phyloP scores from a whole-genome alignment of 1,284 basidiomycete species.

The Papiliotrema terrestris region DNA sequence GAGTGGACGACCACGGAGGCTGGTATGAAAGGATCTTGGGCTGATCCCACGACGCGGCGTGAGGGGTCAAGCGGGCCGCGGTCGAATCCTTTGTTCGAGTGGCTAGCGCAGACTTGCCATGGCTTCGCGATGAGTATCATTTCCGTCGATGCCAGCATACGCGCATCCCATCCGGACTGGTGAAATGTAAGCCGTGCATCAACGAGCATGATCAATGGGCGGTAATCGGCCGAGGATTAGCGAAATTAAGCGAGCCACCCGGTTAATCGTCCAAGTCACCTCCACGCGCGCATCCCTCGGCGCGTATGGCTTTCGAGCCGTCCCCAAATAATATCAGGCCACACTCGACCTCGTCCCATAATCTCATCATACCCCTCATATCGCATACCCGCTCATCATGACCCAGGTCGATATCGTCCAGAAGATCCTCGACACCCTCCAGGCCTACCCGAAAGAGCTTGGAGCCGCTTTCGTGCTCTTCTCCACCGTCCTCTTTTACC shows the following conservation, averaged over 20 bases:
- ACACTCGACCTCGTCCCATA: background rate
- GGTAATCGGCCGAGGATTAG: too few relatives aligned
- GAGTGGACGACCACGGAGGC: background rate
- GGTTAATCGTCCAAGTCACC: background rate
- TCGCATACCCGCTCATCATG: background rate
- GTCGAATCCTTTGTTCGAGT: background rate
- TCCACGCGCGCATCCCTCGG: background rate
- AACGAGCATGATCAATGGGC: too few relatives aligned
- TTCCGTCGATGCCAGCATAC: too few relatives aligned
- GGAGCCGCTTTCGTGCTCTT: conserved; percentile 18
- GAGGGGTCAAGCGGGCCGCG: background rate
- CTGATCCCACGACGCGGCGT: background rate
- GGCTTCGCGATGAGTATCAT: too few relatives aligned
- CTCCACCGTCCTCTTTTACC: conserved; percentile 13
- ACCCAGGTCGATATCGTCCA: conserved; percentile 1
- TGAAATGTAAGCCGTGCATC: too few relatives aligned
- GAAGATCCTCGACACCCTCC: conserved; percentile 9
- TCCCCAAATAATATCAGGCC: background rate
- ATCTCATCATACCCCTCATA: background rate
- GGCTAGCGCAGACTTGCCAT: background rate
- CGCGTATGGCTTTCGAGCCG: background rate
- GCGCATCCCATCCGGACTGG: too few relatives aligned
- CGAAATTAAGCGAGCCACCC: too few relatives aligned
- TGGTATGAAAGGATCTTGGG: background rate
- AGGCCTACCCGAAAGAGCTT: conserved; percentile 22